These are phyloP conservation scores for Neostapfia colusana DNA, from an alignment of 176 grass and related monocot genomes.

Conservation along the genomic window DNA sequence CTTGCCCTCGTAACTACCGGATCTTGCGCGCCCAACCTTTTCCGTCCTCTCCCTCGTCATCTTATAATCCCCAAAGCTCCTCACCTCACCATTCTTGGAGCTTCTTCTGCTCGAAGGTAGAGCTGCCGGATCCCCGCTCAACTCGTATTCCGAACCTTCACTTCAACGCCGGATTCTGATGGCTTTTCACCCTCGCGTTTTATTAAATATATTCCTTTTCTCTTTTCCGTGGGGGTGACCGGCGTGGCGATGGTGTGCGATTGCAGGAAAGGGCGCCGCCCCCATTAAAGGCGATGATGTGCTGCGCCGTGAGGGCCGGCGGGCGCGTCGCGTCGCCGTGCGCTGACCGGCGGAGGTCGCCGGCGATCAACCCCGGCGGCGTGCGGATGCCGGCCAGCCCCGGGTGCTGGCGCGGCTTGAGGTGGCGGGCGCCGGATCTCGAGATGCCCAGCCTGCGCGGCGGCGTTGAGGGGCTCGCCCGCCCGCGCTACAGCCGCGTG, in stretches of 20 bases:
- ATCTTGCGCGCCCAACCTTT: slow-evolving; percentile 15
- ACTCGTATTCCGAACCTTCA: slow-evolving; percentile 6
- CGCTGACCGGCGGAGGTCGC: slow-evolving; percentile 31
- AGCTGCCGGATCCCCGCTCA: neutral
- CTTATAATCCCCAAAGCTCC: neutral
- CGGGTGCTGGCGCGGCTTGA: slow-evolving; percentile 44
- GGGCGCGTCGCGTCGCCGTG: slow-evolving; percentile 9
- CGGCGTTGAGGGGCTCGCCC: slow-evolving; percentile 47
- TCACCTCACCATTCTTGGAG: neutral
- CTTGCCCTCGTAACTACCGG: slow-evolving; percentile 40
- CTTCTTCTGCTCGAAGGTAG: slow-evolving; percentile 22
- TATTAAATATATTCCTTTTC: neutral
- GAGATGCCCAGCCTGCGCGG: slow-evolving; percentile 46
- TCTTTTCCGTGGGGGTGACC: neutral
- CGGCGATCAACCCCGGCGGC: neutral
- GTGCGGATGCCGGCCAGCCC: slow-evolving; percentile 45
- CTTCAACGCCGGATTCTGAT: slow-evolving; percentile 16
- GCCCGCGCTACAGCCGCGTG: slow-evolving; percentile 49
- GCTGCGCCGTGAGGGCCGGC: slow-evolving; percentile 33
- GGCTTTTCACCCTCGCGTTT: neutral
- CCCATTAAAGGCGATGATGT: slow-evolving; percentile 41
- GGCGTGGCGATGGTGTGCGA: slow-evolving; percentile 38
- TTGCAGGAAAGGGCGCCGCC: slow-evolving; percentile 33
- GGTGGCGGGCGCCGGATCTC: slow-evolving; percentile 45
- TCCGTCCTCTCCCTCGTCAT: neutral